phyloP scores from a whole-genome alignment of 2,329 filamentous ascomycete species.

The Cordyceps fumosorosea region DNA sequence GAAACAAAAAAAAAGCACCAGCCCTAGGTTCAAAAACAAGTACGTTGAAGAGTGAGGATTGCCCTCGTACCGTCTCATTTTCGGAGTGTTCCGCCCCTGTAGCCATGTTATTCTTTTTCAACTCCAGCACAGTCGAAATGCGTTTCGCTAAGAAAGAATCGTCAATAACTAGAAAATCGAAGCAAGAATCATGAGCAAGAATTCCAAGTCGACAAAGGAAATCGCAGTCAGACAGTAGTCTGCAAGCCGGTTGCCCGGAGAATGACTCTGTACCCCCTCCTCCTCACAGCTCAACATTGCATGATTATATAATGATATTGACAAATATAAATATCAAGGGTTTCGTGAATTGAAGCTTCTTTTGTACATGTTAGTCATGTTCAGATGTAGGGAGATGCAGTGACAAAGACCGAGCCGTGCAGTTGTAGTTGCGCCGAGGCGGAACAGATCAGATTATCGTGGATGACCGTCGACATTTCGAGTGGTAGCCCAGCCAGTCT shows the following conservation, averaged over 20 bases:
- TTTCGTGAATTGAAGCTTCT: slow-evolving; percentile 7
- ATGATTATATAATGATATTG: not conserved
- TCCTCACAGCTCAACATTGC: not conserved
- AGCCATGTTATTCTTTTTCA: slow-evolving; percentile 9
- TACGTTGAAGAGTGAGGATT: slow-evolving; percentile 10
- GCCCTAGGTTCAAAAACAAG: not conserved
- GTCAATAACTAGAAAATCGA: not conserved
- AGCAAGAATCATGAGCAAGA: not conserved
- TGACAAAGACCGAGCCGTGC: not conserved
- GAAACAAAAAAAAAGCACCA: not conserved
- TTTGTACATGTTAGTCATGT: not conserved
- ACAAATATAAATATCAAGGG: not conserved
- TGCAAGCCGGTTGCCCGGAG: slow-evolving; percentile 9
- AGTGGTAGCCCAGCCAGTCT: slow-evolving; percentile 32
- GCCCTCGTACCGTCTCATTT: slow-evolving; percentile 13
- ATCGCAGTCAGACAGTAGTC: not conserved
- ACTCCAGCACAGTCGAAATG: slow-evolving; percentile 10
- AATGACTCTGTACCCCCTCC: slow-evolving; percentile 3
- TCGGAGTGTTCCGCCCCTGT: slow-evolving; percentile 15
- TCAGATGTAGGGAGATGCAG: not conserved
- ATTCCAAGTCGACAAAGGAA: not conserved
- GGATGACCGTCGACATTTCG: slow-evolving; percentile 2
- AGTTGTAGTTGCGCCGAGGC: not conserved
- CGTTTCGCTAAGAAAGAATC: not conserved
- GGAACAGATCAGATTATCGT: not conserved